Percentiles rank a stretch among this genome's conserved stretches.
Conservation (phyloP, 495 filamentous ascomycete genomes). For the Podospora pseudoanserina region DNA sequence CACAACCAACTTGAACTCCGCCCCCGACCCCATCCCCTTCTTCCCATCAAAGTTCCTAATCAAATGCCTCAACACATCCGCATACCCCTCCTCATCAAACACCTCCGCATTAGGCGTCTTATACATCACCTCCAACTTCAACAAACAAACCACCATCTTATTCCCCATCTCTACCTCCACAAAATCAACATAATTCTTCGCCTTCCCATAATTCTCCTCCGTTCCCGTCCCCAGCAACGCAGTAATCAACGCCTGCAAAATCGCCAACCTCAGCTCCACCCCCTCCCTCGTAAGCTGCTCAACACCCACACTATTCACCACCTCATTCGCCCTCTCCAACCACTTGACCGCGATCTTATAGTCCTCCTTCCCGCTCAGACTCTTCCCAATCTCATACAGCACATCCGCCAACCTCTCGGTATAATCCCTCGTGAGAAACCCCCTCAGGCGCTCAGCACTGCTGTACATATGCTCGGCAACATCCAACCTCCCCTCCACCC, state of each 20-base stretch:
- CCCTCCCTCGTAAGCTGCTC: slow-evolving; percentile 56
- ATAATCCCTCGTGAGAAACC: slow-evolving; percentile 44
- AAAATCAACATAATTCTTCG: slow-evolving; percentile 54
- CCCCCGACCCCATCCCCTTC: slow-evolving; percentile 38
- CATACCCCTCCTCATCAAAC: slow-evolving; percentile 51
- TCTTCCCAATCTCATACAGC: slow-evolving; percentile 68
- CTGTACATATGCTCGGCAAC: slow-evolving; percentile 74
- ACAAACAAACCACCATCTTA: slow-evolving; percentile 59
- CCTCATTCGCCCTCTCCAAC: slow-evolving; percentile 66
- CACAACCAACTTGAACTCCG: slow-evolving; percentile 65
- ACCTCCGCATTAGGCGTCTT: slow-evolving; percentile 37
- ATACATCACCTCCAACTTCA: slow-evolving; percentile 63
- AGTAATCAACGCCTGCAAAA: slow-evolving; percentile 60
- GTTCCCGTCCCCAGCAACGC: slow-evolving; percentile 47
- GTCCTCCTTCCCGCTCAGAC: slow-evolving; percentile 50
- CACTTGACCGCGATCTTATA: slow-evolving; percentile 60
- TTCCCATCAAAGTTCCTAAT: slow-evolving; percentile 50
- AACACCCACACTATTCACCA: slow-evolving; percentile 54
- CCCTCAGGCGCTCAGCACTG: slow-evolving; percentile 45
- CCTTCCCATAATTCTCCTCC: slow-evolving; percentile 47
- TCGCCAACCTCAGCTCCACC: slow-evolving; percentile 60
- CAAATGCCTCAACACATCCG: slow-evolving; percentile 51
- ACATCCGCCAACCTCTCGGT: slow-evolving; percentile 67
- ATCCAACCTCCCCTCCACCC: slow-evolving; percentile 65
- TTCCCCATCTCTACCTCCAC: slow-evolving; percentile 60